A percentile compares a stretch with the other conserved stretches of the same genome.
Evolutionary conservation across 257 asterid genomes (phyloP).

Genomic region (Jacaranda mimosifolia): DNA sequence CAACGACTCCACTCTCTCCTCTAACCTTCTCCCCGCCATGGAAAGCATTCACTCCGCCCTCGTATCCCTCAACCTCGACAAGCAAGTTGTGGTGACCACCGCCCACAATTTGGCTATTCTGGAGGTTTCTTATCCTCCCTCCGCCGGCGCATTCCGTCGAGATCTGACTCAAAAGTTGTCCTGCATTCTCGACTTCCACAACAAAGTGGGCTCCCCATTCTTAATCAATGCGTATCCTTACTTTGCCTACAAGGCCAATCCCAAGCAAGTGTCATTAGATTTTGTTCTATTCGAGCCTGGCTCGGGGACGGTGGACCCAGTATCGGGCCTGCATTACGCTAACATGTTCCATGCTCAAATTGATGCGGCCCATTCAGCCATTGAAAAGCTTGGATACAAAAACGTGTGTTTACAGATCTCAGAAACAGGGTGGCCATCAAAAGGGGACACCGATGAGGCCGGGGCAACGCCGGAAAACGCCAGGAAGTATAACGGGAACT

Average conservation of each 20-base stretch:
- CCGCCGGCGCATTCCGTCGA: conserved; percentile 70
- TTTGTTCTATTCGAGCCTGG: conserved; percentile 68
- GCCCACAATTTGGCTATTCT: conserved; percentile 80
- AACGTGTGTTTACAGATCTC: conserved; percentile 82
- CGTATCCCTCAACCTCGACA: conserved; percentile 59
- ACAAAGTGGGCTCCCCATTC: conserved; percentile 70
- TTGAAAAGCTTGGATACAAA: conserved; percentile 69
- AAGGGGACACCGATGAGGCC: conserved; percentile 81
- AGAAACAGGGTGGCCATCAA: conserved; percentile 95
- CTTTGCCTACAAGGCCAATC: conserved; percentile 76
- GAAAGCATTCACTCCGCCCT: conserved; percentile 69
- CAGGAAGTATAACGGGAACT: conserved; percentile 66
- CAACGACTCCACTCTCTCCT: conserved; percentile 64
- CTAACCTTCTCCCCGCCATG: conserved; percentile 82
- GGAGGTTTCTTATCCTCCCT: conserved; percentile 81
- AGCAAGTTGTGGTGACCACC: conserved; percentile 72
- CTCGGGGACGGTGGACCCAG: conserved; percentile 55
- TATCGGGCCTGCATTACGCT: conserved; percentile 67
- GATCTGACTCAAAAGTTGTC: conserved; percentile 56
- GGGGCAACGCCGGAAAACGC: conserved; percentile 88
- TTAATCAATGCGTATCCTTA: conserved; percentile 82
- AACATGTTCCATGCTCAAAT: conserved; percentile 86
- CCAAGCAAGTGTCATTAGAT: conserved; percentile 68
- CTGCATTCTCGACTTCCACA: conserved; percentile 67
- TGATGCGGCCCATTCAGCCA: conserved; percentile 81